Percentiles rank a stretch among this genome's conserved stretches.
Evolutionary conservation across 345 rosid species (phyloP).

Genomic region (Eucalyptus sp.): DNA sequence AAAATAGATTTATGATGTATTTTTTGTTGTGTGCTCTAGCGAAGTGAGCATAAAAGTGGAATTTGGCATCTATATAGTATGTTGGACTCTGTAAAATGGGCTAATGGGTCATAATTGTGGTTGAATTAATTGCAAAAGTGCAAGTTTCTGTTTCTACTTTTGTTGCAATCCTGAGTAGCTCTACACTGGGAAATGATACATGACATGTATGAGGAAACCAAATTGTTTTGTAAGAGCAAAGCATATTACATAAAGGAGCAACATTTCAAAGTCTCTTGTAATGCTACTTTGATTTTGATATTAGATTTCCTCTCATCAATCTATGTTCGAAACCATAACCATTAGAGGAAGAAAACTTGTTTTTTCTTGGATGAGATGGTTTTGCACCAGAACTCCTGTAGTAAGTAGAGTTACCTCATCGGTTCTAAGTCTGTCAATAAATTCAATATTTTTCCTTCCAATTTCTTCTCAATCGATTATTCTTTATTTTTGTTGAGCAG

Average conservation of each 20-base stretch:
- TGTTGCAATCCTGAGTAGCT: background rate
- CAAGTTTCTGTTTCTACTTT: background rate
- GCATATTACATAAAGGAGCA: background rate
- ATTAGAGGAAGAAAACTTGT: background rate
- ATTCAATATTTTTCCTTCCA: background rate
- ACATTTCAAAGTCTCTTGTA: background rate
- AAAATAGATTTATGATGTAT: background rate
- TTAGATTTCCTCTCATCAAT: background rate
- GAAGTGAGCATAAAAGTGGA: background rate
- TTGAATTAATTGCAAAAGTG: background rate
- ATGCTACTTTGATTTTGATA: background rate
- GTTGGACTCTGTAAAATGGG: background rate
- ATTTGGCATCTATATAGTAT: background rate
- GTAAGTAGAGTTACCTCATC: background rate
- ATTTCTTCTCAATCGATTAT: background rate
- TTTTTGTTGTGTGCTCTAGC: background rate
- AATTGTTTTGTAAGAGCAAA: background rate
- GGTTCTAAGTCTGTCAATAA: background rate
- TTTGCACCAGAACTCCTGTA: background rate
- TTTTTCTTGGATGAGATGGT: background rate
- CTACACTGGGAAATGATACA: background rate
- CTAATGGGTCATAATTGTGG: background rate
- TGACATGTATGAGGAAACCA: background rate
- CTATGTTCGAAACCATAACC: background rate
- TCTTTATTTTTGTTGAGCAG: constrained; percentile 31